Percentiles rank a stretch among this genome's conserved stretches.
Evolutionary conservation across 1,284 basidiomycete genomes (phyloP).

Genomic region (Retiboletus flavoniger): DNA sequence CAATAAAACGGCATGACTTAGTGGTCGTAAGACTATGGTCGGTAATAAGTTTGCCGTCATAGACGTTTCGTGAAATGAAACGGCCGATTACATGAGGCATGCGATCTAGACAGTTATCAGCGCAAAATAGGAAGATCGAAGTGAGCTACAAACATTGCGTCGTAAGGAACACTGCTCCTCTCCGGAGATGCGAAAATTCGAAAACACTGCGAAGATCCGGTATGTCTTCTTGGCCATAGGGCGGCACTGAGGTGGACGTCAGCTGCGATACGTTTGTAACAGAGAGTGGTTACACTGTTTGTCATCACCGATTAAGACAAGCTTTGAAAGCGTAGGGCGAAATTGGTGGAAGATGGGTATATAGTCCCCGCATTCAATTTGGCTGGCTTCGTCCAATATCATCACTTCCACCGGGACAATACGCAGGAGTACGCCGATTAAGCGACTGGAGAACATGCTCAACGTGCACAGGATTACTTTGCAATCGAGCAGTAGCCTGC

Average conservation of each 20-base stretch:
- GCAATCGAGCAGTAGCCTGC: constrained; percentile 37
- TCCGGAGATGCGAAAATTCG: constrained; percentile 42
- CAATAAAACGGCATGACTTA: constrained; percentile 28
- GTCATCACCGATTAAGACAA: constrained; percentile 74
- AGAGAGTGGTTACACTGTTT: constrained; percentile 57
- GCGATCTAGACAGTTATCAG: constrained; percentile 40
- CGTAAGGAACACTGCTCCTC: constrained; percentile 36
- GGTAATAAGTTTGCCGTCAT: constrained; percentile 33
- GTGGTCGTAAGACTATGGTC: constrained; percentile 5
- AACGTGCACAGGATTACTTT: constrained; percentile 60
- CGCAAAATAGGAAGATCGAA: background rate
- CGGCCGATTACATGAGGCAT: constrained; percentile 49
- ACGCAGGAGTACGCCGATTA: constrained; percentile 34
- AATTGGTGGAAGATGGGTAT: constrained; percentile 50
- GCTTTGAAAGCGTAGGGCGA: constrained; percentile 48
- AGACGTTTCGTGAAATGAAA: constrained; percentile 49
- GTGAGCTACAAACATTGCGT: constrained; percentile 43
- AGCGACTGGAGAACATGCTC: constrained; percentile 41
- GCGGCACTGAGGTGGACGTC: constrained; percentile 41
- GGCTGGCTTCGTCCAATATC: constrained; percentile 67
- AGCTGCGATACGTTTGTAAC: background rate
- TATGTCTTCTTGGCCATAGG: constrained; percentile 46
- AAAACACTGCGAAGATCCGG: constrained; percentile 45
- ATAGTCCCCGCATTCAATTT: constrained; percentile 63
- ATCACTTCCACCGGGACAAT: constrained; percentile 48